These are phyloP conservation scores for Heliamphora exappendiculata DNA, from an alignment of 148 eudicot genomes.

Conservation along the genomic window DNA sequence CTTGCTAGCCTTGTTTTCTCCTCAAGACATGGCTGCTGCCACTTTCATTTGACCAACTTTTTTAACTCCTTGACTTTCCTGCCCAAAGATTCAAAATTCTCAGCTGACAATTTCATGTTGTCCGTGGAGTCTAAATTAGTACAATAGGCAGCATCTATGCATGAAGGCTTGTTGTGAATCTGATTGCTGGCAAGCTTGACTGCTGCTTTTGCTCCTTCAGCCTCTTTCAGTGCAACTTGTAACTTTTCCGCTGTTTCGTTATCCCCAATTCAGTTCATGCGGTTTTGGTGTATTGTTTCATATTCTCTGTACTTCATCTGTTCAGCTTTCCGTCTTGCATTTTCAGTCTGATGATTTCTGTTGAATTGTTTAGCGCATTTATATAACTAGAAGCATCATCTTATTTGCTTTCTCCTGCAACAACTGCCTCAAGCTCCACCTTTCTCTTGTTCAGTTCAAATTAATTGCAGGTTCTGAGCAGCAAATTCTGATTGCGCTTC, in stretches of 20 bases:
- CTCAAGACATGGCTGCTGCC: constrained; percentile 49
- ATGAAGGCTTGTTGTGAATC: constrained; percentile 24
- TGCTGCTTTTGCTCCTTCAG: constrained; percentile 54
- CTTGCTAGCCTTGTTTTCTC: constrained; percentile 51
- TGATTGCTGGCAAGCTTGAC: constrained; percentile 44
- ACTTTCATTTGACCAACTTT: constrained; percentile 47
- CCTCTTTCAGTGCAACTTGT: constrained; percentile 33
- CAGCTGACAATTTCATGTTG: constrained; percentile 37
- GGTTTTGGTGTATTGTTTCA: constrained; percentile 36
- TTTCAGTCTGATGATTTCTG: constrained; percentile 30
- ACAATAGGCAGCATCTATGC: constrained; percentile 12
- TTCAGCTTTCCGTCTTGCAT: constrained; percentile 33
- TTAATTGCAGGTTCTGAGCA: constrained; percentile 22
- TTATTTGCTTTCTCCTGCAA: constrained; percentile 26
- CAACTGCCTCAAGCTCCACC: constrained; percentile 39
- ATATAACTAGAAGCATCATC: constrained; percentile 30
- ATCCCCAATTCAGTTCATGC: constrained; percentile 18
- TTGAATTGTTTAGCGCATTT: constrained; percentile 26
- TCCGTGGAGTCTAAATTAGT: constrained; percentile 20
- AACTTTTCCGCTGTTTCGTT: constrained; percentile 41
- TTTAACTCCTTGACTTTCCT: constrained; percentile 39
- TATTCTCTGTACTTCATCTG: constrained; percentile 25
- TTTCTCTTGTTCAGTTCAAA: constrained; percentile 35
- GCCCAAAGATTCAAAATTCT: constrained; percentile 41
- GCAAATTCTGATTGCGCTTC: constrained; percentile 27